Evolutionary conservation across 306 rosid genomes (phyloP), one percentile per base, ranked within the genome.

Genomic region (Parietaria judaica): DNA sequence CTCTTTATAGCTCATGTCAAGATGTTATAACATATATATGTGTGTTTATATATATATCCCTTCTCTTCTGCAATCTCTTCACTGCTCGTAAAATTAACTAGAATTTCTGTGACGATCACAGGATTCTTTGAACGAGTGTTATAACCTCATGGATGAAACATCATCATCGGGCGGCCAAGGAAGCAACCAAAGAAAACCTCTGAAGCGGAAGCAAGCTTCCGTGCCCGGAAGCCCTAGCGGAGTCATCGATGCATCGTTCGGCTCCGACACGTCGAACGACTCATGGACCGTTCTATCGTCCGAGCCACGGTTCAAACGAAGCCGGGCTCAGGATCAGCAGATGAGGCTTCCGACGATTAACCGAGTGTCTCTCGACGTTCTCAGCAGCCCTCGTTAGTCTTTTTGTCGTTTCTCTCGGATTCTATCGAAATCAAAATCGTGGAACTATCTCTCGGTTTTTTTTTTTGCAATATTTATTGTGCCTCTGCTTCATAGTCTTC

Each of bases 81-180:
- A 23, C 31, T 23, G 31, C 31, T 23, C 31, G 31, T 23, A 23
- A 55, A 56, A 55, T 51, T 53, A 61, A 61, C 35, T 34, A 38
- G 53, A 34, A 56, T 52, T 35, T 56, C 70, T 70, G 44, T 47
- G 59, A 66, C 43, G 64, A 36, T 34, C 54, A 65, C 83, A 92
- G 98, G 91, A 76, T 44, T 76, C 60, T 15, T 81, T 88, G 73
- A 68, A 78, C 54, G 82, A 77, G 72, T 92, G 98, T 84, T 84
- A 75, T 75, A 66, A 70, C 61, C 79, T 72, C 59, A 80, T 92
- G 56, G 67, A 73, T 72, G 80, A 75, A 66, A 56, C 71, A 16
- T 62, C 74, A 31, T 62, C 74, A 31, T 62, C 74, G 8, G 75
- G 66, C 37, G 60, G 72, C 58, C 51, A 23, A 36, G 76, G 76